These are phyloP conservation scores for Patellaria atrata DNA, from an alignment of 495 filamentous ascomycete species.

Conservation along the genomic window DNA sequence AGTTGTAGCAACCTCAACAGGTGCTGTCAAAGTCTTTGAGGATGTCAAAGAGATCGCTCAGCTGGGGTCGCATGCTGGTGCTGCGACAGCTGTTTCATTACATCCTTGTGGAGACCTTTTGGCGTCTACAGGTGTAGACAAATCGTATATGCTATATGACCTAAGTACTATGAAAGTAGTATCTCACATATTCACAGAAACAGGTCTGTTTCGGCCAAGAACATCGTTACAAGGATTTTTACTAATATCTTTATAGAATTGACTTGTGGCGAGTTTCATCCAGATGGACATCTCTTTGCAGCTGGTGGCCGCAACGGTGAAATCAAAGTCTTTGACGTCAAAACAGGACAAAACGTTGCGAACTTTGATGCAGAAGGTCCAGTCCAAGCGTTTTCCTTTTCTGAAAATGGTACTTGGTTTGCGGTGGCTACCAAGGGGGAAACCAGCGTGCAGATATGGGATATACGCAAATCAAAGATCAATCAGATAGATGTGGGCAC, in stretches of 20 bases:
- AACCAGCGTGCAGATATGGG: slow-evolving; percentile 69
- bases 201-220: slow-evolving; percentile 48
- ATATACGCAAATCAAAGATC: slow-evolving; percentile 66
- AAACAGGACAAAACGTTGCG: slow-evolving; percentile 53
- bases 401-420: slow-evolving; percentile 95
- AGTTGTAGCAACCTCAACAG: slow-evolving; percentile 59
- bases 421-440: slow-evolving; percentile 61
- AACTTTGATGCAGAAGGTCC: slow-evolving; percentile 52
- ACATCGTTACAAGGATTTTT: slow-evolving; percentile 1
- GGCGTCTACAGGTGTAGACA: slow-evolving; percentile 79
- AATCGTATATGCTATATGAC: slow-evolving; percentile 89
- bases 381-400: slow-evolving; percentile 66
- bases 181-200: slow-evolving; percentile 65
- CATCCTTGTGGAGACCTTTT: slow-evolving; percentile 78
- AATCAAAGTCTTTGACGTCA: slow-evolving; percentile 77
- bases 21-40: slow-evolving; percentile 62
- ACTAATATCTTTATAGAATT: slow-evolving; percentile 41
- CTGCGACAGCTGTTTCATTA: slow-evolving; percentile 57
- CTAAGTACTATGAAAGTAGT: slow-evolving; percentile 48
- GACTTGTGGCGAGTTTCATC: slow-evolving; percentile 74
- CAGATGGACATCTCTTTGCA: slow-evolving; percentile 87
- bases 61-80: slow-evolving; percentile 67
- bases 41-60: slow-evolving; percentile 46
- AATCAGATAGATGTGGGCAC: slow-evolving; percentile 76
- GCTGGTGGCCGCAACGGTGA: slow-evolving; percentile 60